Conservation (phyloP, 78 protist genomes). For the Isochrysis galbana region DNA sequence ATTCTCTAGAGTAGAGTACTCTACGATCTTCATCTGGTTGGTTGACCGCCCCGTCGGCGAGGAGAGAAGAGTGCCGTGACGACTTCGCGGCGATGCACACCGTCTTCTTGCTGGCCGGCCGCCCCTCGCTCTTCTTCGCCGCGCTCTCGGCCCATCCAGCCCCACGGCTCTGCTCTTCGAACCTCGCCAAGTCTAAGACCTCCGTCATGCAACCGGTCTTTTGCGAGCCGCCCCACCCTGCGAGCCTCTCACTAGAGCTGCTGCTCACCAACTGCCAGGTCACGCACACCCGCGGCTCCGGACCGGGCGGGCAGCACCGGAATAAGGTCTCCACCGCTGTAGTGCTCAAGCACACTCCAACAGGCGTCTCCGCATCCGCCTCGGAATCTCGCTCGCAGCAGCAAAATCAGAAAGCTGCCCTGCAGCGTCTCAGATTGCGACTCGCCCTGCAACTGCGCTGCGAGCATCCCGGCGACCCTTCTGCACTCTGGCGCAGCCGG, state of each 20-base stretch:
- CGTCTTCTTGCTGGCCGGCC: not conserved
- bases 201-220: not conserved
- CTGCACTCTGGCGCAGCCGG: not conserved
- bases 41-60: no score
- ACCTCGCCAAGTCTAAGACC: not conserved
- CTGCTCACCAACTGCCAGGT: not conserved
- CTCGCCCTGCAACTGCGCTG: not conserved
- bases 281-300: not conserved
- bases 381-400: not conserved
- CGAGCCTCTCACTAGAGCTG: not conserved
- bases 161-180: not conserved
- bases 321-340: not conserved
- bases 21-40: no score
- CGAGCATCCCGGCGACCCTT: not conserved
- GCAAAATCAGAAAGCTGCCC: not conserved
- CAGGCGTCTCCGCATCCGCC: not conserved
- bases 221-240: not conserved
- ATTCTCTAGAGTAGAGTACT: no score
- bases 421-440: not conserved
- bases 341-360: not conserved
- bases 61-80: no score
- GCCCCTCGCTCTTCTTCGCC: not conserved
- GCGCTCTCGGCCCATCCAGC: not conserved
- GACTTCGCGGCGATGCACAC: no score
- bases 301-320: conserved; percentile 29